Evolutionary conservation across 177 flowering plant species (phyloP), one percentile per base, ranked within the genome.

Genomic region (Tripterygium wilfordii): DNA sequence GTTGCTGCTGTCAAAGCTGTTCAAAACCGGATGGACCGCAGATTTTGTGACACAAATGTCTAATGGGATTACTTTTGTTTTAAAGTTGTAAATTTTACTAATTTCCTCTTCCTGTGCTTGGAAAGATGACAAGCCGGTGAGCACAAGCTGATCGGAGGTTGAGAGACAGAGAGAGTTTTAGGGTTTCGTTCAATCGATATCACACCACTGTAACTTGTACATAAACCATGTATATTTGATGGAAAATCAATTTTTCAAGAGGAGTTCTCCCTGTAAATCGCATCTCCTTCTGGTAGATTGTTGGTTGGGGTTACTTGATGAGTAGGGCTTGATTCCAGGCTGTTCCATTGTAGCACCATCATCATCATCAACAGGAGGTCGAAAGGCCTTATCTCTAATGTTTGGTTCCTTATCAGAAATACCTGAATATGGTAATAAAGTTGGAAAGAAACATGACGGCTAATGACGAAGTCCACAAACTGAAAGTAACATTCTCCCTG

Each of bases 1-100:
- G 97, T 92, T 42, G 96, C 97, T 35, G 97, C 97, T 15, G 64
- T 89, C 38, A 87, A 79, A 71, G 99, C 99, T 37, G 99, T 92
- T 47, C 96, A 87, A 36, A 92, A 86, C 62, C 66, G 77, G 55
- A 86, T 78, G 62, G 83, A 88, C 36, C 85, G 86, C 21, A 78
- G 74, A 42, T 80, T 85, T 77, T 86, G 88, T 28, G 77, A 79
- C 22, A 64, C 59, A 15, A 67, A 65, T 41, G 66, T 61, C 27
- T 76, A 54, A 57, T 54, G 52, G 40, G 40, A 8, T 20, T 18
- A 45, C 45, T 38, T 61, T 63, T 60, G 15, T 25, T 40, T 32
- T 21, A 40, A 3, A 58, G 66, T 45, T 79, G 80, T 80, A 83
- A 63, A 70, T 66, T n/a, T 59, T 38, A 39, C 61, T 54, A 57